These are phyloP conservation scores for Fraxinus cuspidata DNA, from an alignment of 257 asterid genomes.

Conservation along the genomic window DNA sequence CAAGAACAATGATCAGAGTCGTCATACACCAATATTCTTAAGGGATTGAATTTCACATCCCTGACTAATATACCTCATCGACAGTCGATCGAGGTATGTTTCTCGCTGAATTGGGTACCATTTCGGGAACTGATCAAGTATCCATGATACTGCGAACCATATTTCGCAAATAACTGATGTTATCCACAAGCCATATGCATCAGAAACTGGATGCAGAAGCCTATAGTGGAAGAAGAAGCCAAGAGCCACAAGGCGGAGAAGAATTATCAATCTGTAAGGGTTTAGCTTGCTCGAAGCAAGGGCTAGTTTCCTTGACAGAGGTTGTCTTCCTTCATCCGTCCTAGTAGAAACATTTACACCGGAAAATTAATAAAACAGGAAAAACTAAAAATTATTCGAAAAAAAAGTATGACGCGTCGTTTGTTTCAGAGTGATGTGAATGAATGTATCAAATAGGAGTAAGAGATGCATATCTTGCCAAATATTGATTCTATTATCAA, in stretches of 20 bases:
- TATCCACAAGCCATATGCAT: constrained; percentile 84
- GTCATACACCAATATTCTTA: neutral
- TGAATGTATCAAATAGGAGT: neutral
- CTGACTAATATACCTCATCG: constrained; percentile 53
- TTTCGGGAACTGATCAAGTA: constrained; percentile 92
- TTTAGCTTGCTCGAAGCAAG: constrained; percentile 81
- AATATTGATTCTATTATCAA: neutral
- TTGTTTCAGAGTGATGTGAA: neutral
- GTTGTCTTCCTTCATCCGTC: constrained; percentile 98
- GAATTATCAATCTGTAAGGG: constrained; percentile 77
- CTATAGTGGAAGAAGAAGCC: constrained; percentile 85
- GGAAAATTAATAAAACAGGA: constrained; percentile 8
- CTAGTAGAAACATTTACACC: constrained; percentile 43
- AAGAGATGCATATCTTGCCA: neutral
- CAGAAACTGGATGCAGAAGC: constrained; percentile 76
- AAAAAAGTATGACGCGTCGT: neutral
- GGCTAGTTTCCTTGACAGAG: constrained; percentile 82
- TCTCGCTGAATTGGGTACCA: constrained; percentile 88
- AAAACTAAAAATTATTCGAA: neutral
- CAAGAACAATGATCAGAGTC: neutral
- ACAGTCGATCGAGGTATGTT: constrained; percentile 88
- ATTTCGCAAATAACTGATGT: constrained; percentile 92
- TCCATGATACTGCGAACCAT: constrained; percentile 95
- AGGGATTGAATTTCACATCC: neutral
- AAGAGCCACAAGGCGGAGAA: constrained; percentile 75